Base-by-base conservation (phyloP, 1,139 yeast species). In the Blastobotrys ciferrii region DNA sequence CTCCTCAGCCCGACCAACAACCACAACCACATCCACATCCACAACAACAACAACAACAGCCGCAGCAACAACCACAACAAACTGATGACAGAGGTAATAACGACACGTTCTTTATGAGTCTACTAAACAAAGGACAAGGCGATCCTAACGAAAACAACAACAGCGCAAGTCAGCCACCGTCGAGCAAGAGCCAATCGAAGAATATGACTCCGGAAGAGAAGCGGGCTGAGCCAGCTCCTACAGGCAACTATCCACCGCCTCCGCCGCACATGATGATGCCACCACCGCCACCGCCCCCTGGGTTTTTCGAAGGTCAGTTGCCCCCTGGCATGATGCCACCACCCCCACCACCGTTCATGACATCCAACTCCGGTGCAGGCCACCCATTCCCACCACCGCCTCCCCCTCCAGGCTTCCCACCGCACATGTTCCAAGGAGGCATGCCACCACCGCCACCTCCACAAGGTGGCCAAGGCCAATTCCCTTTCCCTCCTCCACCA, bases 271-370 rank as follows among this genome's bases (percentile, higher is more conserved):
- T 40, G 19, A 38, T 18, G 32, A 33, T 42, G 42, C 41, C 55
- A 51, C 46, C 53, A 42, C 46, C 55, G 53, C 32, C 51, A 49
- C 18, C 52, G 48, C 48, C 47, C 28, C 52, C 54, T 4, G 49
- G 47, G 13, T 47, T 48, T 9, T 23, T 23, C 9, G 28, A 23
- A 23, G 28, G 28, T 23, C 28, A 23, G 9, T 23, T 23, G 20
- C 58, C 58, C 15, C 58, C 59, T 25, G 58, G 57, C 5, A 47
- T 54, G 47, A 42, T 51, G 44, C 59, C 55, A 28, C 55, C 53
- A 2, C 54, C 52, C 33, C 58, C 56, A 32, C 55, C 53, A 1
- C 58, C 53, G 18, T 36, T 13, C 46, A 36, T 39, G 49, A 40
- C 13, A 32, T 44, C 36, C 48, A 32, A 25, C 12, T 33, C 37